These are phyloP conservation scores for Colletotrichum zoysiae DNA, from an alignment of 2,329 filamentous ascomycete species.

Conservation along the genomic window DNA sequence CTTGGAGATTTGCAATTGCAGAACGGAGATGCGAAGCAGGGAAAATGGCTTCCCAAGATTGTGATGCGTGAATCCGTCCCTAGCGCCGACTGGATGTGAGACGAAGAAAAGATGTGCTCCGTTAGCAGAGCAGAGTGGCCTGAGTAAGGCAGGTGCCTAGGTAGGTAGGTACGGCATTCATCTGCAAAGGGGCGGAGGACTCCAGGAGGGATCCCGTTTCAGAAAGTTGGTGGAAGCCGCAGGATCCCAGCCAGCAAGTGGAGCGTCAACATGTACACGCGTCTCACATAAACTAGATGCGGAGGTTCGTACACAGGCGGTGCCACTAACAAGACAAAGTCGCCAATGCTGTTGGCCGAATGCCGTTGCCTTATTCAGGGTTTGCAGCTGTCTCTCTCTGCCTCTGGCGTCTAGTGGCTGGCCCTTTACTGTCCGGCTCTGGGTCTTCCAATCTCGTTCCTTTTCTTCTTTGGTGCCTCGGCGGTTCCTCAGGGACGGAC, in stretches of 20 bases:
- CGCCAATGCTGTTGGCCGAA: conserved; percentile 19
- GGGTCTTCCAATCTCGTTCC: conserved; percentile 11
- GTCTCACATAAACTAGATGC: conserved; percentile 34
- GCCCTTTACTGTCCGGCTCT: neutral
- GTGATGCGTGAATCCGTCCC: conserved; percentile 8
- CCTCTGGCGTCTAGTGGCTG: conserved; percentile 5
- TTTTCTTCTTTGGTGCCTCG: conserved; percentile 14
- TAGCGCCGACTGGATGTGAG: neutral
- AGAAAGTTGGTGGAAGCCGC: conserved; percentile 38
- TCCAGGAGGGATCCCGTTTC: conserved; percentile 26
- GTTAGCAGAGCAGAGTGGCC: neutral
- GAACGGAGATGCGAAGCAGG: conserved; percentile 16
- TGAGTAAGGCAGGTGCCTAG: too few relatives aligned
- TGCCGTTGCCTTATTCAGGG: conserved; percentile 25
- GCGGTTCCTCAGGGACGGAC: conserved; percentile 8
- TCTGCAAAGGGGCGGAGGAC: conserved; percentile 35
- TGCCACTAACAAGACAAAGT: conserved; percentile 17
- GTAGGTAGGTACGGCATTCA: conserved; percentile 1
- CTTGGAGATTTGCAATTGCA: conserved; percentile 16
- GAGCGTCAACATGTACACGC: conserved; percentile 36
- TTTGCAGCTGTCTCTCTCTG: conserved; percentile 21
- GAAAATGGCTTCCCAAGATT: neutral
- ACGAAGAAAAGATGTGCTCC: neutral
- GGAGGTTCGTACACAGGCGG: conserved; percentile 16
- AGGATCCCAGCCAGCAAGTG: conserved; percentile 34